These are phyloP conservation scores for Teratosphaeria destructans DNA, from an alignment of 2,329 filamentous ascomycete species.

Conservation along the genomic window DNA sequence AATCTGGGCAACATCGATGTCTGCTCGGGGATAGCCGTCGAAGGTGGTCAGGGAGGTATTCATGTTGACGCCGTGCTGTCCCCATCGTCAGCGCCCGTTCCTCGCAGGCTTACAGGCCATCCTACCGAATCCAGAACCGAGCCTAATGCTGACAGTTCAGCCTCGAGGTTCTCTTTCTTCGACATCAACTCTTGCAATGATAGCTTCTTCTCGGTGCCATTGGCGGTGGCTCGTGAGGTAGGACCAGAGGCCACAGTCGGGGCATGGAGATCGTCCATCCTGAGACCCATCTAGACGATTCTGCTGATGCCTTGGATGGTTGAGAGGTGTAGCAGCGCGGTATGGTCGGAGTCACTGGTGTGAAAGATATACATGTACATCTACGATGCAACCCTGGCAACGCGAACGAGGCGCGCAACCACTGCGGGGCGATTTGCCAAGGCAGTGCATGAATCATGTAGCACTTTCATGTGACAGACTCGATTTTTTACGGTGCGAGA, in stretches of 20 bases:
- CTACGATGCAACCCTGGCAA: background rate
- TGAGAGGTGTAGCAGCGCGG: background rate
- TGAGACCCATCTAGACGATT: slow-evolving; percentile 39
- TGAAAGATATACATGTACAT: background rate
- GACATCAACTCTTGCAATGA: slow-evolving; percentile 70
- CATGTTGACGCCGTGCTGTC: slow-evolving; percentile 90
- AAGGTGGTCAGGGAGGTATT: slow-evolving; percentile 73
- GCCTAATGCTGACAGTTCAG: slow-evolving; percentile 74
- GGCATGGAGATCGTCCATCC: slow-evolving; percentile 58
- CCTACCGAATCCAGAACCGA: slow-evolving; percentile 76
- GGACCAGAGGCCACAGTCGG: slow-evolving; percentile 71
- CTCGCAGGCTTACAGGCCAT: background rate
- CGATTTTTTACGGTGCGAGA: background rate
- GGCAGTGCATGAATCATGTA: background rate
- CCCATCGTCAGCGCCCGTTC: slow-evolving; percentile 3
- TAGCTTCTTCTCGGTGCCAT: slow-evolving; percentile 43
- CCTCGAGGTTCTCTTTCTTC: slow-evolving; percentile 76
- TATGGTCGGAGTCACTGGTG: background rate
- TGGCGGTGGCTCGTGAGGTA: slow-evolving; percentile 32
- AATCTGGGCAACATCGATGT: slow-evolving; percentile 92
- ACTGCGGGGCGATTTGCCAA: background rate
- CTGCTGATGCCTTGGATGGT: background rate
- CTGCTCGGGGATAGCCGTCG: slow-evolving; percentile 85
- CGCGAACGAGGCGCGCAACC: background rate
- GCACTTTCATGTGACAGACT: background rate